Conservation (phyloP, 805 yeast species). For the Ogataea minuta region DNA sequence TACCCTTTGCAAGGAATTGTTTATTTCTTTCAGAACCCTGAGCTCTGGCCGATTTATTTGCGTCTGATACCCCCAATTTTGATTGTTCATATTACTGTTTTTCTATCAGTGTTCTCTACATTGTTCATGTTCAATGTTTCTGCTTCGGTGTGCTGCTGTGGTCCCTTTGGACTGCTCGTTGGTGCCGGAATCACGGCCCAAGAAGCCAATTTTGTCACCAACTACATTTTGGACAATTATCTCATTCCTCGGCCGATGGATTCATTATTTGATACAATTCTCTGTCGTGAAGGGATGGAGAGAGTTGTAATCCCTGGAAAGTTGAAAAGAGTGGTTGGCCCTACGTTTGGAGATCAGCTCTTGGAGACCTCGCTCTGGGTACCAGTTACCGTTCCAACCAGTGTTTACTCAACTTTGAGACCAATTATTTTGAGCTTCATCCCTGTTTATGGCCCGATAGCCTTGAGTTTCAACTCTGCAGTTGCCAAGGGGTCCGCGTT, state of each 20-base stretch:
- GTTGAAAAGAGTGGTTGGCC: constrained; percentile 30
- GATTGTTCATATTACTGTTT: constrained; percentile 21
- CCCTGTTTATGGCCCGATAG: constrained; percentile 28
- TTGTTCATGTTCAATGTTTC: constrained; percentile 27
- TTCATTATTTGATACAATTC: constrained; percentile 26
- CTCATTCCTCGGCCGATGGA: constrained; percentile 28
- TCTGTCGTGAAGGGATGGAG: constrained; percentile 30
- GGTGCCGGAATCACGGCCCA: constrained; percentile 26
- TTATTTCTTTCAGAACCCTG: constrained; percentile 26
- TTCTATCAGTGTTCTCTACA: constrained; percentile 17
- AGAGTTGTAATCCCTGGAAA: constrained; percentile 34
- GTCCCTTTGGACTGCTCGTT: constrained; percentile 30
- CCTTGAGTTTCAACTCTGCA: constrained; percentile 19
- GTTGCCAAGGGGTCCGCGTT: constrained; percentile 18
- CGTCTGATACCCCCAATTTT: constrained; percentile 26
- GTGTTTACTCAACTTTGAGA: constrained; percentile 11
- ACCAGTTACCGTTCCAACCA: constrained; percentile 17
- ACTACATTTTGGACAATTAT: constrained; percentile 25
- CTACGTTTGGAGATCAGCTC: constrained; percentile 25
- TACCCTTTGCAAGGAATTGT: constrained; percentile 29
- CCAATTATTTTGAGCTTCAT: constrained; percentile 20
- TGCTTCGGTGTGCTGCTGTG: constrained; percentile 21
- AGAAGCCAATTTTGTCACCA: constrained; percentile 26
- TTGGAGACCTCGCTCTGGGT: constrained; percentile 17
- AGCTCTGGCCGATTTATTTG: constrained; percentile 28